These are phyloP conservation scores for Plasmodium billcollinsi DNA, from an alignment of 169 alveolate species.

Conservation along the genomic window DNA sequence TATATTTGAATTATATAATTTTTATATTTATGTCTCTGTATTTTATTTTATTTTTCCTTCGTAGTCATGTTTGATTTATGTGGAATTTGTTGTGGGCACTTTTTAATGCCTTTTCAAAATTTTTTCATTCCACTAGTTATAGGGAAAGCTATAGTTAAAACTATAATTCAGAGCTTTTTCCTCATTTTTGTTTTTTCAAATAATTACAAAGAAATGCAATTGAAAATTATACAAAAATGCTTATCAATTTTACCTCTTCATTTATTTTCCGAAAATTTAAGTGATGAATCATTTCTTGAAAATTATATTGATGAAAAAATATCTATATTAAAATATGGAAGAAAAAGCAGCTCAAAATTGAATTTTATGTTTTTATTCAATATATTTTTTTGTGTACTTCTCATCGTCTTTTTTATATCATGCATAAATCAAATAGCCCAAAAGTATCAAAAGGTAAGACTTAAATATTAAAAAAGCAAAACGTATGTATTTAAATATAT, in stretches of 20 bases:
- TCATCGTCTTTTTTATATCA: constrained; percentile 69
- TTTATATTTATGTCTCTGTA: background rate
- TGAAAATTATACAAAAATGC: constrained; percentile 20
- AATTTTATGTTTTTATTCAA: constrained; percentile 75
- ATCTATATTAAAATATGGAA: constrained; percentile 63
- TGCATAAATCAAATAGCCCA: constrained; percentile 76
- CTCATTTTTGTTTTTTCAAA: constrained; percentile 88
- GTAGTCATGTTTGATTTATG: constrained; percentile 90
- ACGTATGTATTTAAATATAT: background rate
- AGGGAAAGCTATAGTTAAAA: constrained; percentile 94
- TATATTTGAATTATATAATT: background rate
- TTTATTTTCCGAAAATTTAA: constrained; percentile 15
- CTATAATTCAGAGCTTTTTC: constrained; percentile 86
- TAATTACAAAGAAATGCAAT: constrained; percentile 61
- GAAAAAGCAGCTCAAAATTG: constrained; percentile 33
- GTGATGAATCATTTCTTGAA: constrained; percentile 39
- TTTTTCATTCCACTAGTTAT: constrained; percentile 93
- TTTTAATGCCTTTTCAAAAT: constrained; percentile 90
- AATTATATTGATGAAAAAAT: constrained; percentile 51
- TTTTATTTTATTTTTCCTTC: background rate
- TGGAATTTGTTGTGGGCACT: constrained; percentile 96
- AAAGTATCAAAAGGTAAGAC: constrained; percentile 58
- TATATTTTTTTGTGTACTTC: constrained; percentile 70
- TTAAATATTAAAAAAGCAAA: background rate
- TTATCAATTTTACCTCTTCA: constrained; percentile 53